These are phyloP conservation scores for Magnolia sinica DNA, from an alignment of 164 flowering plant species.

Conservation along the genomic window DNA sequence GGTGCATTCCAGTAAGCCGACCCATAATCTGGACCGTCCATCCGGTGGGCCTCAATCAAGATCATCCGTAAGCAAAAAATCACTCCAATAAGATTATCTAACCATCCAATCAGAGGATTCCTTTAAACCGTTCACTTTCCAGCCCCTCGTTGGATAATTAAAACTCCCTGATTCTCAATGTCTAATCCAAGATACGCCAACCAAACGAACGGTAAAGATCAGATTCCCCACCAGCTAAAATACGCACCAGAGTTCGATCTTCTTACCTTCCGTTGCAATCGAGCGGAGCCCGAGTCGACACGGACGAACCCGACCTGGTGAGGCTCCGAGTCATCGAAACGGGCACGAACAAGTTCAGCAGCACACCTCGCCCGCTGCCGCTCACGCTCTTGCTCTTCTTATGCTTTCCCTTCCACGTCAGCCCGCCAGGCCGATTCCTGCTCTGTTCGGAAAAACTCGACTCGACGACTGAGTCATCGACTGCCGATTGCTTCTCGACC, in stretches of 20 bases:
- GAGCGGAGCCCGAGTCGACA: neutral
- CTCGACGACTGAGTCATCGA: neutral
- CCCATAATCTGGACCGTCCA: no score
- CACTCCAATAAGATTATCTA: no score
- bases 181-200: neutral
- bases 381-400: neutral
- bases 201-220: neutral
- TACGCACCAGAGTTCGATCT: neutral
- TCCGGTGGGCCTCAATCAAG: no score
- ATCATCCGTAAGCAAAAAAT: no score
- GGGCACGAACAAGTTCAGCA: constrained; percentile 6
- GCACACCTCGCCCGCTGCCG: neutral
- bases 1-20: no score
- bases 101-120: no score
- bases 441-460: neutral
- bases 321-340: neutral
- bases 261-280: neutral
- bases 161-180: neutral
- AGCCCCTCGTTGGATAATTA: no score
- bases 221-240: neutral
- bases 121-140: no score
- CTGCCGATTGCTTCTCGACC: neutral
- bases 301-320: neutral
- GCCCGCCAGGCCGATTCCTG: neutral
- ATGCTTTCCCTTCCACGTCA: neutral